Percentiles rank a stretch among this genome's conserved stretches.
Evolutionary conservation across 495 filamentous ascomycete species (phyloP).

Genomic region (Letharia lupina): DNA sequence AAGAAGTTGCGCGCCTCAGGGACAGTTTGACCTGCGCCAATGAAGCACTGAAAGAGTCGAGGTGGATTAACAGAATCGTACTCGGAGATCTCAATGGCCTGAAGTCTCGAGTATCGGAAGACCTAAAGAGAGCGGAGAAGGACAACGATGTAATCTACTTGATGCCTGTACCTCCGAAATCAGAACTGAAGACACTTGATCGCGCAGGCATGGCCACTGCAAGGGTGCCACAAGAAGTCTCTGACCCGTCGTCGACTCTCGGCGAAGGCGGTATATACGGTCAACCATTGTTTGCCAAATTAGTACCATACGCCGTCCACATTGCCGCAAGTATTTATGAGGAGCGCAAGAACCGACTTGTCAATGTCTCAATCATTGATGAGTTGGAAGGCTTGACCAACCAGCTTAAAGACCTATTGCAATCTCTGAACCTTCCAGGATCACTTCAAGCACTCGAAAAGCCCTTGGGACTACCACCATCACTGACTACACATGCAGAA

Average conservation of each 20-base stretch:
- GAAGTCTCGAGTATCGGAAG: slow-evolving; percentile 73
- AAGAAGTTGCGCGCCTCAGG: slow-evolving; percentile 80
- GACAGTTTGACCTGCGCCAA: slow-evolving; percentile 78
- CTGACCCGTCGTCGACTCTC: slow-evolving; percentile 67
- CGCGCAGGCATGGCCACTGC: slow-evolving; percentile 81
- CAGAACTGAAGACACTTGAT: slow-evolving; percentile 76
- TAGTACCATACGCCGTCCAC: slow-evolving; percentile 94
- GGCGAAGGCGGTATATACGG: slow-evolving; percentile 74
- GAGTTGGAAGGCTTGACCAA: slow-evolving; percentile 78
- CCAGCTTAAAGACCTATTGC: slow-evolving; percentile 68
- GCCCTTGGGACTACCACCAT: slow-evolving; percentile 82
- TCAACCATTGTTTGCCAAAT: slow-evolving; percentile 75
- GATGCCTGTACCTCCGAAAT: slow-evolving; percentile 73
- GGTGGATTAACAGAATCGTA: slow-evolving; percentile 78
- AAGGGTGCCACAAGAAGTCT: slow-evolving; percentile 73
- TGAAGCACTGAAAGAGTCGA: slow-evolving; percentile 76
- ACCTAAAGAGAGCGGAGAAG: slow-evolving; percentile 86
- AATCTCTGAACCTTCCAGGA: slow-evolving; percentile 81
- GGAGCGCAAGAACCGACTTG: slow-evolving; percentile 76
- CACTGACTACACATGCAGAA: slow-evolving; percentile 79
- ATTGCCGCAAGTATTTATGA: slow-evolving; percentile 92
- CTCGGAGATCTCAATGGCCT: slow-evolving; percentile 74
- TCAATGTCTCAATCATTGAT: slow-evolving; percentile 77
- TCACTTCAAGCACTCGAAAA: slow-evolving; percentile 93
- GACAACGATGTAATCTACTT: slow-evolving; percentile 96